Evolutionary conservation across 2,329 filamentous ascomycete genomes (phyloP), one percentile per base, ranked within the genome.

Genomic region (Aspergillus fumigatiaffinis): DNA sequence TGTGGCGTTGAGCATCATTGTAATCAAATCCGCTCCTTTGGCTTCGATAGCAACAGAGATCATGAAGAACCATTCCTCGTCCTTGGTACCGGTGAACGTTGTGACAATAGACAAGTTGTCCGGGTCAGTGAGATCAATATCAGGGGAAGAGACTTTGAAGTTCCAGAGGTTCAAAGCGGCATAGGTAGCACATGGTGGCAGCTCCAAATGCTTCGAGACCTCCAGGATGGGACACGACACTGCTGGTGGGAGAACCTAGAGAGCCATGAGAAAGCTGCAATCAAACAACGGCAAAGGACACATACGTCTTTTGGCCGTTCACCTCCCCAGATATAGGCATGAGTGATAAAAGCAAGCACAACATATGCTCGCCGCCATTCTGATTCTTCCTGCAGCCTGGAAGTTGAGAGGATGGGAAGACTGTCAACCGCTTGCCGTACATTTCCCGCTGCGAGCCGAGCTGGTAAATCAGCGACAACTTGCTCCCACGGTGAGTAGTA

Each of bases 401-500:
- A 80, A 51, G 91, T 94, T 55, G 87, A 89, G 59, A 96, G 84
- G 53, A 96, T 79, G 14, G 91, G 91, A 53, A 97, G 81, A 25
- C 82, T 80, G 63, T 96, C 88, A 52, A 96, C 83, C 60, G 90
- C 84, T 54, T 85, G 82, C 53, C 90, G 85, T 64, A 96, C 81
- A 53, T 89, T 86, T 69, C 88, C 88, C 69, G 84, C 89, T 53
- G 91, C 80, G 55, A 96, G 88, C 62, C 94, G 80, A 47, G 83
- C 83, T 74, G 94, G 91, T 20, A 97, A 81, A 67, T 93, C 92
- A 65, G 84, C 82, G 29, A 87, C 84, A 55, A 96, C 80, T 44
- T 85, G 83, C 75, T 97, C 92, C 92, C 92, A 97, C 63, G 91
- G 91, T 72, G 87, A 85, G 76, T 96, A 97, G 80, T 96, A 96